Evolutionary conservation across 108 stramenopile genomes (phyloP), one percentile per base, ranked within the genome.

Genomic region (Nannochloropsis gaditana): DNA sequence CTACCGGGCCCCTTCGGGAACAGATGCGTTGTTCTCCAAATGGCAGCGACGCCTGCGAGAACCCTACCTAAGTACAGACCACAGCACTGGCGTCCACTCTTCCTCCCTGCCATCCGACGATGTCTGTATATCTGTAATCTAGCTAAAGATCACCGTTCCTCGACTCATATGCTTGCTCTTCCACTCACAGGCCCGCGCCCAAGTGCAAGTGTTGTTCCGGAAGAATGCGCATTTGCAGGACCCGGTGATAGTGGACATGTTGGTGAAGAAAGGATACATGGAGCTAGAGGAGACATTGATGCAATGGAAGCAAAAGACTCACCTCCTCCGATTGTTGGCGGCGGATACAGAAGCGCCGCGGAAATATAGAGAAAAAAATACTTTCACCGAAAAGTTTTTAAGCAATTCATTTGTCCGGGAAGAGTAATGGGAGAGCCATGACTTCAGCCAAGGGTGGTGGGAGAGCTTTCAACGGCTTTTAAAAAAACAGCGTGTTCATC

Each of bases 271-370:
- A 84, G 90, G 90, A n/a, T 88, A 91, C 45, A 88, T 91, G 88
- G 90, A 91, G 45, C 43, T 91, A 17, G 88, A 91, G 79, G 90
- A 91, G 86, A 89, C 89, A 2, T 11, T 91, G 31, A 85, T 85
- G 45, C 85, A 89, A 83, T 91, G 90, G 90, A 91, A 91, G 86
- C 88, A 89, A 82, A 87, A 88, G 82, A 79, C 86, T 21, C 90
- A 91, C 21, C 45, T 89, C 17, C 43, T 85, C 21, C 84, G 86
- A 17, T n/a, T 87, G 44, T 84, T 89, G 73, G 89, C 80, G 43
- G 43, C 80, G 9, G 85, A 85, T 81, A 43, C 80, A 43, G 81
- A 85, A n/a, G n/a, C 59, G 3, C 59, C 59, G 59, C 59, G 59
- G 4, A 73, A 73, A n/a, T 73, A 73, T n/a, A 73, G n/a, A n/a